Conservation (phyloP, 1,139 yeast genomes). For the Diutina sp. region DNA sequence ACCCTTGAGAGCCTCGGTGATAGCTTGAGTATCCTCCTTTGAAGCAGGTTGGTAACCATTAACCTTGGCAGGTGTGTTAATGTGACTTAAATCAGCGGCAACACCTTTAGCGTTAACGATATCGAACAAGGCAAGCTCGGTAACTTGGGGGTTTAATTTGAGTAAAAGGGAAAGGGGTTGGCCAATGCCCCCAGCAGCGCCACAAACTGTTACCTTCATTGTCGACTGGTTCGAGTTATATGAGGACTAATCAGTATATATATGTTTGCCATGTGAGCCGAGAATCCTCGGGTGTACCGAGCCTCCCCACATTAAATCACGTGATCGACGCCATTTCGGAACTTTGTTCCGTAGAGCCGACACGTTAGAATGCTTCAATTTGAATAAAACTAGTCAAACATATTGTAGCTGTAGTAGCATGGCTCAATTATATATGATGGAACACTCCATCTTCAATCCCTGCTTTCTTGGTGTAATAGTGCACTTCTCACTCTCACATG, state of each 20-base stretch:
- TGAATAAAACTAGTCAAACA: not conserved
- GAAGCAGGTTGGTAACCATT: slow-evolving; percentile 48
- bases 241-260: not conserved
- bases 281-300: not conserved
- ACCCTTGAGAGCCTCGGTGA: slow-evolving; percentile 36
- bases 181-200: slow-evolving; percentile 77
- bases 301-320: not conserved
- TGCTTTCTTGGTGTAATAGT: not conserved
- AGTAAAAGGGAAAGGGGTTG: slow-evolving; percentile 60
- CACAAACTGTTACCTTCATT: slow-evolving; percentile 57
- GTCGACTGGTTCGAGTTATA: not conserved
- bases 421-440: too few relatives aligned
- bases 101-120: slow-evolving; percentile 60
- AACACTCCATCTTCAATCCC: too few relatives aligned
- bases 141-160: slow-evolving; percentile 42
- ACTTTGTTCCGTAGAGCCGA: not conserved
- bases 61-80: slow-evolving; percentile 46
- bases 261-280: not conserved
- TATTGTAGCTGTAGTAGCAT: not conserved
- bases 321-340: not conserved
- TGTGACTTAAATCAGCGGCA: slow-evolving; percentile 64
- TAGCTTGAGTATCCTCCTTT: slow-evolving; percentile 35
- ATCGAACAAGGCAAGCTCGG: slow-evolving; percentile 50
- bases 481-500: not conserved
- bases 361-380: not conserved